These are phyloP conservation scores for Bromus sterilis DNA, from an alignment of 176 grass and related monocot species.

Conservation along the genomic window DNA sequence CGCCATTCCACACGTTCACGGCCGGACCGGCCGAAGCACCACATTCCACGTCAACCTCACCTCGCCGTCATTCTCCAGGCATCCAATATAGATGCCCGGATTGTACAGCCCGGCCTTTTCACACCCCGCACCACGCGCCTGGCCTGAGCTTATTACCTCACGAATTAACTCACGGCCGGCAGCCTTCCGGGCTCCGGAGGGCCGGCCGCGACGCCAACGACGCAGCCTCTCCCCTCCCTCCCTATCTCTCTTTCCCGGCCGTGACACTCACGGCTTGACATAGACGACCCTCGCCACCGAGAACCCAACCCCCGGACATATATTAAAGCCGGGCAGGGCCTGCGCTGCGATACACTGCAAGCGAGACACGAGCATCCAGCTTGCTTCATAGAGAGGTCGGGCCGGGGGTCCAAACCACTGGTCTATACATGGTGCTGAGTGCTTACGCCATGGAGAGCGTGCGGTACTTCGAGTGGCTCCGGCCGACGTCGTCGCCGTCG, in stretches of 20 bases:
- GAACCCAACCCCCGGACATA: slow-evolving; percentile 13
- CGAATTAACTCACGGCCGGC: no score
- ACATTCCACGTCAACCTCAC: background rate
- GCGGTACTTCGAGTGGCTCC: slow-evolving; percentile 53
- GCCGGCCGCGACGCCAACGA: background rate
- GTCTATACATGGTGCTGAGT: slow-evolving; percentile 24
- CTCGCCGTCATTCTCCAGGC: slow-evolving; percentile 15
- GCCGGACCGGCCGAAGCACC: no score
- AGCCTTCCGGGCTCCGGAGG: slow-evolving; percentile 16
- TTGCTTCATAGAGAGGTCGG: background rate
- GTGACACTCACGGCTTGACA: slow-evolving; percentile 47
- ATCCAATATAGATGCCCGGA: slow-evolving; percentile 2
- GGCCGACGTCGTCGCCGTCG: slow-evolving; percentile 1
- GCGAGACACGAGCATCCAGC: background rate
- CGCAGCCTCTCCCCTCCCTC: background rate
- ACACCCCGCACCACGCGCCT: background rate
- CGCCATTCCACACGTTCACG: background rate
- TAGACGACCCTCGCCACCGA: background rate
- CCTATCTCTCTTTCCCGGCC: background rate
- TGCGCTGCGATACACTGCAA: background rate
- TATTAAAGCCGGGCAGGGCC: slow-evolving; percentile 21
- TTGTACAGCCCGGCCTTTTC: slow-evolving; percentile 11
- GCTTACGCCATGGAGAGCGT: slow-evolving; percentile 36
- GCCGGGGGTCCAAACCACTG: no score
- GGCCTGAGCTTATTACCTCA: no score